These are phyloP conservation scores for Capronia epimyces DNA, from an alignment of 2,329 filamentous ascomycete genomes.

Conservation along the genomic window DNA sequence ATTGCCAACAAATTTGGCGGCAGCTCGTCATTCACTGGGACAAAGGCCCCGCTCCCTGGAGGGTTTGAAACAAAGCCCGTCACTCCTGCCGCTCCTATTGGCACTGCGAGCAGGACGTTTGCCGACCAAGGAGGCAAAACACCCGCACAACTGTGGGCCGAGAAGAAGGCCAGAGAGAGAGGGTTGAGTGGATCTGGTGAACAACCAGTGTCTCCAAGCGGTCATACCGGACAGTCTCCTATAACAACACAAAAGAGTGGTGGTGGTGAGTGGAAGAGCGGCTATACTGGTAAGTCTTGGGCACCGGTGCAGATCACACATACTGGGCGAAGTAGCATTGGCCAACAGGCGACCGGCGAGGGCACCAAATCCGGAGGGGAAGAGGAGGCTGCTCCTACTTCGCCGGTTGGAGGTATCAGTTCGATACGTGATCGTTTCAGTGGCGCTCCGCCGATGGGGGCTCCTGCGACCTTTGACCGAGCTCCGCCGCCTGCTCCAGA, in stretches of 20 bases:
- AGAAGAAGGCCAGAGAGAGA: slow-evolving; percentile 84
- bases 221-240: slow-evolving; percentile 43
- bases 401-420: slow-evolving; percentile 60
- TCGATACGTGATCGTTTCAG: slow-evolving; percentile 79
- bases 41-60: slow-evolving; percentile 77
- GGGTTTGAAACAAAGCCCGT: slow-evolving; percentile 59
- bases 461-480: slow-evolving; percentile 39
- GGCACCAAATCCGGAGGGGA: slow-evolving; percentile 38
- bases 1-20: slow-evolving; percentile 80
- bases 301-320: slow-evolving; percentile 70
- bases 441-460: slow-evolving; percentile 65
- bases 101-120: slow-evolving; percentile 83
- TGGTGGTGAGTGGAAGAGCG: slow-evolving; percentile 76
- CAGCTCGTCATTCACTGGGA: slow-evolving; percentile 72
- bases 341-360: slow-evolving; percentile 60
- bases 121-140: slow-evolving; percentile 94
- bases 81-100: slow-evolving; percentile 60
- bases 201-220: slow-evolving; percentile 43
- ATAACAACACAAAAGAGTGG: slow-evolving; percentile 67
- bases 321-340: slow-evolving; percentile 60
- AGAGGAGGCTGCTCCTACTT: slow-evolving; percentile 49
- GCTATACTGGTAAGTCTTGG: slow-evolving; percentile 87
- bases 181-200: slow-evolving; percentile 50
- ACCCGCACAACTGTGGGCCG: slow-evolving; percentile 92
- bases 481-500: slow-evolving; percentile 56